Base-by-base conservation (phyloP, 257 asterid species). In the Ajuga chamaepitys region DNA sequence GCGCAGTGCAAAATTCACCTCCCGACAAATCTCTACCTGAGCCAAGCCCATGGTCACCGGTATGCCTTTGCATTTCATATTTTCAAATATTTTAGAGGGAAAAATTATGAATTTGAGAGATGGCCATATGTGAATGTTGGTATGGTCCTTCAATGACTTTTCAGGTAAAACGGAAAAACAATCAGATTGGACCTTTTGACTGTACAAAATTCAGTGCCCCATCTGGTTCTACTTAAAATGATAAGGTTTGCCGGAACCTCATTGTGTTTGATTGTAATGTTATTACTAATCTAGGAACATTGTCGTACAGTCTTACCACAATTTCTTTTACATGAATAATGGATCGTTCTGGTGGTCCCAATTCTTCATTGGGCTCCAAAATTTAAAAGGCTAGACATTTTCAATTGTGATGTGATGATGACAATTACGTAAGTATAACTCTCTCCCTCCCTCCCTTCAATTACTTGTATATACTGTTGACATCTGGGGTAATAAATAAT, bases 1-100 rank as follows among this genome's bases (percentile, higher is more conserved):
- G 99, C 53, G 94, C 94, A 37, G 99, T 93, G 70, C 95, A 89
- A 78, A 84, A 93, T 80, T 93, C 99, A 60, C 99, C 99, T 34
- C 77, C 93, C 0, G 96, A 89, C 64, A 93, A 93, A 81, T 53
- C 85, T 72, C 61, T 78, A 57, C 95, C 96, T 62, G 97, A 89
- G 78, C 96, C 97, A 67, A 76, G 88, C 75, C 97, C 97, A 30
- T 93, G 97, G 97, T 93, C 99, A 45, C 99, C 99, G 87, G 99
- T 93, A 89, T 60, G 85, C 51, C 67, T 58, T 60, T 51, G 30
- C 42, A 22, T 57, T 72, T 48, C 58, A 56, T 17, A 28, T 38
- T 28, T 44, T 14, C 17, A 41, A 58, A 37, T 25, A 24, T 4
- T 25, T 10, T 11, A 50, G 16, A 32, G 20, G 35, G 8, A 20